A percentile compares a stretch with the other conserved stretches of the same genome.
These are phyloP conservation scores for Linum tenue DNA, from an alignment of 345 rosid species.

Conservation along the genomic window DNA sequence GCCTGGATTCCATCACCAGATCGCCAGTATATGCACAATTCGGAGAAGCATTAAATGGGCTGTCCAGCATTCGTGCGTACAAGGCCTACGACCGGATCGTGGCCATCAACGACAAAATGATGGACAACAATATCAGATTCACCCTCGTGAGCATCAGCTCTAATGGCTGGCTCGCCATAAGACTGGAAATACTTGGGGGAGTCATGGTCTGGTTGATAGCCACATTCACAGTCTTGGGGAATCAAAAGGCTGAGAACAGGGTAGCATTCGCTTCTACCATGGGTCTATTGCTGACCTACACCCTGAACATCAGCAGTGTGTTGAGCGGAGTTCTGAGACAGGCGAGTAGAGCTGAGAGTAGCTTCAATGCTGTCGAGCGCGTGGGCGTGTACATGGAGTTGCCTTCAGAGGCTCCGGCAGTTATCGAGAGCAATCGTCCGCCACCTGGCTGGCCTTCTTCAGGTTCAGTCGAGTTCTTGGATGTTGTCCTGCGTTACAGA, in stretches of 20 bases:
- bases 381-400: constrained; percentile 73
- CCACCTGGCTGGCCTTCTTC: constrained; percentile 99
- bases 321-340: constrained; percentile 11
- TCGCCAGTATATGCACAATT: constrained; percentile 30
- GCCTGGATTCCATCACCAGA: constrained; percentile 26
- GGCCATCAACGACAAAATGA: constrained; percentile 24
- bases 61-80: constrained; percentile 49
- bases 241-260: constrained; percentile 18
- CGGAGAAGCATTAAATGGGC: constrained; percentile 27
- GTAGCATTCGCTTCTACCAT: constrained; percentile 25
- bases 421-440: constrained; percentile 78
- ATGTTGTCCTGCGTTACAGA: constrained; percentile 88
- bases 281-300: constrained; percentile 84
- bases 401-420: constrained; percentile 80
- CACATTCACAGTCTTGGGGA: constrained; percentile 22
- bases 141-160: constrained; percentile 22
- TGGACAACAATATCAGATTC: constrained; percentile 29
- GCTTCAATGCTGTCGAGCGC: constrained; percentile 13
- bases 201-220: constrained; percentile 87
- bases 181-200: constrained; percentile 87
- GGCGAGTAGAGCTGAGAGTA: constrained; percentile 12
- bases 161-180: constrained; percentile 66
- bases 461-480: constrained; percentile 78
- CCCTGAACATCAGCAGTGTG: constrained; percentile 5
- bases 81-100: constrained; percentile 95